Conservation (phyloP, 2,329 filamentous ascomycete species). For the Aureobasidium sp. region DNA sequence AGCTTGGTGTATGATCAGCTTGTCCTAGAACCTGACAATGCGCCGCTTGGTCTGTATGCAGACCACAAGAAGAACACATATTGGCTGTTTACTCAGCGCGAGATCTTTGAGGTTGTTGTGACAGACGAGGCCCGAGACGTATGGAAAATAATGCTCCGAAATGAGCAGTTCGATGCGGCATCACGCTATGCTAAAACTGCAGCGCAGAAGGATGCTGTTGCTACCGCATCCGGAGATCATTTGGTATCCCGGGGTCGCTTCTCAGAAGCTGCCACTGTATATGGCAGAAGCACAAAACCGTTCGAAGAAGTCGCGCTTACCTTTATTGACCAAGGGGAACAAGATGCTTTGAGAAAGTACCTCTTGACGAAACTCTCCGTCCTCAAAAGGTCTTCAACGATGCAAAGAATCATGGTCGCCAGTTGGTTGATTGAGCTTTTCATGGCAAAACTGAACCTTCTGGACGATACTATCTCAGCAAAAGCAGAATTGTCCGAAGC, state of each 20-base stretch:
- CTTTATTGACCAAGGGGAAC: constrained; percentile 83
- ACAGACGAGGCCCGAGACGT: constrained; percentile 86
- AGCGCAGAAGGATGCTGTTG: constrained; percentile 81
- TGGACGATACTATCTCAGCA: constrained; percentile 90
- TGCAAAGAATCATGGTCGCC: constrained; percentile 93
- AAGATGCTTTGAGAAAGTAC: constrained; percentile 86
- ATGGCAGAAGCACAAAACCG: constrained; percentile 90
- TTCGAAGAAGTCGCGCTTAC: constrained; percentile 92
- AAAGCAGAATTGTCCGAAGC: constrained; percentile 66
- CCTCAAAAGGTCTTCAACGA: constrained; percentile 73
- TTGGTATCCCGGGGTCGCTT: constrained; percentile 75
- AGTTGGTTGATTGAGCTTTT: constrained; percentile 94
- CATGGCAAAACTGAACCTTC: constrained; percentile 91
- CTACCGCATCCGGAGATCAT: constrained; percentile 85
- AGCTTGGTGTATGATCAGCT: constrained; percentile 80
- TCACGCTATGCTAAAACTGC: constrained; percentile 74
- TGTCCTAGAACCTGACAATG: constrained; percentile 72
- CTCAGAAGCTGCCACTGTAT: constrained; percentile 78
- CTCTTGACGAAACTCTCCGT: constrained; percentile 73
- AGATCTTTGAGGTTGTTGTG: constrained; percentile 90
- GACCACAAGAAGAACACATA: constrained; percentile 95
- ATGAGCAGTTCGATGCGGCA: constrained; percentile 81
- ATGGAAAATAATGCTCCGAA: constrained; percentile 86
- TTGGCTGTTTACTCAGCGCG: constrained; percentile 86
- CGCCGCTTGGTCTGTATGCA: constrained; percentile 73